These are phyloP conservation scores for Lactarius quietus DNA, from an alignment of 768 basidiomycete species.

Conservation along the genomic window DNA sequence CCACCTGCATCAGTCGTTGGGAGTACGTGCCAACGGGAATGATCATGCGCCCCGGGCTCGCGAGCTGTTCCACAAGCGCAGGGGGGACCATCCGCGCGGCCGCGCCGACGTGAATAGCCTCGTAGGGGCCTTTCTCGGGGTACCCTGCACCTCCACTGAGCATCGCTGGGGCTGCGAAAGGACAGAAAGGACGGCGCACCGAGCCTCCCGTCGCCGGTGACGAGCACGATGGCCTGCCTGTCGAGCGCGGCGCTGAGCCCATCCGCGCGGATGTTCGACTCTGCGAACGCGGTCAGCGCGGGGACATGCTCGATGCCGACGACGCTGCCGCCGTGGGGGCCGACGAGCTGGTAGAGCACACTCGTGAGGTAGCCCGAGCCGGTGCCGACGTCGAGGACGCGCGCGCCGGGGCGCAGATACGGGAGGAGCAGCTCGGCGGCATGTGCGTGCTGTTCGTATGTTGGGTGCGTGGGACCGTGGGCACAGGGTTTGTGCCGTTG, in stretches of 20 bases:
- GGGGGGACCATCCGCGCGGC: slow-evolving; percentile 75
- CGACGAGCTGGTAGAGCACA: slow-evolving; percentile 73
- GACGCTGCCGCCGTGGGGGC: slow-evolving; percentile 42
- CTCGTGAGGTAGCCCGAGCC: slow-evolving; percentile 87
- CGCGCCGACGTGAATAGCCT: slow-evolving; percentile 92
- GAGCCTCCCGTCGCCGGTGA: slow-evolving; percentile 76
- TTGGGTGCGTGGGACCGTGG: neutral
- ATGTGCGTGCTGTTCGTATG: slow-evolving; percentile 64
- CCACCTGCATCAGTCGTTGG: slow-evolving; percentile 63
- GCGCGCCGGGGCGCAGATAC: slow-evolving; percentile 63
- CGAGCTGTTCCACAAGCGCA: slow-evolving; percentile 73
- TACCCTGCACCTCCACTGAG: slow-evolving; percentile 20
- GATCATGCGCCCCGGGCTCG: slow-evolving; percentile 79
- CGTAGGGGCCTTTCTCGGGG: slow-evolving; percentile 29
- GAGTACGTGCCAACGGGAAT: slow-evolving; percentile 77
- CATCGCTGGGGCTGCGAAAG: neutral
- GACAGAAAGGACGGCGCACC: slow-evolving; percentile 41
- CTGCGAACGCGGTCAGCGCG: slow-evolving; percentile 68
- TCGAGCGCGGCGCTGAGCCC: slow-evolving; percentile 55
- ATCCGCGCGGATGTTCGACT: slow-evolving; percentile 62
- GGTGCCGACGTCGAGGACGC: slow-evolving; percentile 85
- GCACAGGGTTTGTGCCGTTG: neutral
- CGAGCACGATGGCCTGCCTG: slow-evolving; percentile 53
- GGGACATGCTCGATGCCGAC: slow-evolving; percentile 91
- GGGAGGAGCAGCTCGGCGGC: slow-evolving; percentile 76